Base-by-base conservation (phyloP, 202 grass and related monocot species). In the Carex sylvatica region DNA sequence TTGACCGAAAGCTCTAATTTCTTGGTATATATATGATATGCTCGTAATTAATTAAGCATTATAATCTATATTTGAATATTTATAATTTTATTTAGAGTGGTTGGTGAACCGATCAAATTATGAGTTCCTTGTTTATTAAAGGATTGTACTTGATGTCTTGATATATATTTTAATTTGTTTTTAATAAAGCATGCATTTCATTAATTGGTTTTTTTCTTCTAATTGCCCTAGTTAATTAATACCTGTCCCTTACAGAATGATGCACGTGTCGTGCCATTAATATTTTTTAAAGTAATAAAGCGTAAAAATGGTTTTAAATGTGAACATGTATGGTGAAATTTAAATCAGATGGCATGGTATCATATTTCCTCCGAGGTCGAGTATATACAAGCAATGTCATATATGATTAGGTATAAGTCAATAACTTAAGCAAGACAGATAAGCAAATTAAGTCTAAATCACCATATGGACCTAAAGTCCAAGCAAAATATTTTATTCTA, bases 341-440 rank as follows among this genome's bases (percentile, higher is more conserved):
- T 14, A 2, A 49, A 47, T 0, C 20, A 49, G 38, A 73, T 51
- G 38, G 6, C 1, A 73, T 51, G 38, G 6, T 8, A 8, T 40
- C 38, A 73, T 51, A 46, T 46, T 46, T 26, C 70, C 15, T 14
- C 51, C 2, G 20, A 51, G 42, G 70, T 73, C 52, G 70, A 73
- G 44, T 73, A 73, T 1, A 51, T 1, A 51, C 40, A 7, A 72
- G 7, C 4, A 69, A 69, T 42, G 44, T 15, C 42, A 26, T 56
- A 76, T 35, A 36, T 76, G 28, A 58, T 58, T 76, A 36, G 52
- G 52, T 76, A 4, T 76, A 9, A 58, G 73, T 76, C 51, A 76
- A 76, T 76, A 58, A 76, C 73, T 76, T 76, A 35, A 76, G 51
- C 73, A 11, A 56, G 51, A 3, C 23, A 76, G 1, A n/a, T 36